Base-by-base conservation (phyloP, 371 early-diverging fungal species). In the Mortierella sp. region DNA sequence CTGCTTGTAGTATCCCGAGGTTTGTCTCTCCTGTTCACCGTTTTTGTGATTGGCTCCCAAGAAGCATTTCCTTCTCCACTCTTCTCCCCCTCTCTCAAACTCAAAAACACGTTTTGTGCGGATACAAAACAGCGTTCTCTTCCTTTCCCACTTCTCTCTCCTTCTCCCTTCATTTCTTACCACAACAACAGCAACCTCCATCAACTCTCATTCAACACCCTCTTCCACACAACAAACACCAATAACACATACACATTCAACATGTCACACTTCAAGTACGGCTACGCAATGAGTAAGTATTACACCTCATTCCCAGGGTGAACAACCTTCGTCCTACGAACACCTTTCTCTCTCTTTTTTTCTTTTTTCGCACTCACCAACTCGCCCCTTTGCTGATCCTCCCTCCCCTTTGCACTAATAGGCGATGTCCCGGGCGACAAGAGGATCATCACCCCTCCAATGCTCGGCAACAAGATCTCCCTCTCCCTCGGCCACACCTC, bases 381-480 rank as follows among this genome's bases (percentile, higher is more conserved):
- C 29, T 44, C 27, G 11, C 68, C 55, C n/a, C 55, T 10, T 55
- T 48, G 27, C 41, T 68, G 12, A 21, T n/a, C 35, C 63, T n/a
- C 14, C 46, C 12, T 44, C 56, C 51, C 8, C 21, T 35, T 43
- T 16, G 10, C 54, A 48, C 63, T 21, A 12, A 51, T 72, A 77
- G 77, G 41, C 51, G 77, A 77, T 32, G 3, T 60, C 38, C 77
- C 72, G 1, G 86, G 86, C 4, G 86, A 86, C 72, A 82, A 71
- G 73, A 73, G 86, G 7, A 77, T 86, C 41, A 65, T 86, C 60
- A 86, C 86, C 0, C 86, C 86, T 12, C 86, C 86, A 24, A 82
- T 86, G 86, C 82, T 86, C 4, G 86, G 86, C 11, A 80, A 79
- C 51, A 86, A 86, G 77, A 86, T 86, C 74, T 82, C 86, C 3